phyloP scores from a whole-genome alignment of 2,329 filamentous ascomycete species.

The Phyllosticta capitalensis region DNA sequence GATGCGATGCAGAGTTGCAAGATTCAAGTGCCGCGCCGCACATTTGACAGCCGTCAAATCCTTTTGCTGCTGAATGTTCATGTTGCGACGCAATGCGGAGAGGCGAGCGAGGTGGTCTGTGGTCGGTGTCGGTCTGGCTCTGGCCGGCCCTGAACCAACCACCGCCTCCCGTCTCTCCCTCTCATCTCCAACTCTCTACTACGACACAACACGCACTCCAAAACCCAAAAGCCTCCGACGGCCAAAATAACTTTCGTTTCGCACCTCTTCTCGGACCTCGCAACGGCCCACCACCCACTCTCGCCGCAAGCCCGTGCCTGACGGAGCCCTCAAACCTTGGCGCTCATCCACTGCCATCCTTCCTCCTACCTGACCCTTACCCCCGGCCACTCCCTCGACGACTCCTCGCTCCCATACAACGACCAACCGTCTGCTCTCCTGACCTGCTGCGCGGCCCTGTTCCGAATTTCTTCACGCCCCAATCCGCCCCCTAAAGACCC shows the following conservation, averaged over 20 bases:
- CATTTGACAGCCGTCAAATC: neutral
- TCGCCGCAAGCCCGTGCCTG: neutral
- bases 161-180: too few relatives aligned
- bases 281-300: neutral
- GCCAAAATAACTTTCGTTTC: too few relatives aligned
- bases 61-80: too few relatives aligned
- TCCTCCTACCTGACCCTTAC: neutral
- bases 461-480: neutral
- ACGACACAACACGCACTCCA: too few relatives aligned
- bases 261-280: neutral
- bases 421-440: neutral
- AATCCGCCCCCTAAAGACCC: neutral
- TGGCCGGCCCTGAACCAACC: too few relatives aligned
- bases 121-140: too few relatives aligned
- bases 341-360: constrained; percentile 2
- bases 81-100: too few relatives aligned
- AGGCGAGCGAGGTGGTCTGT: too few relatives aligned
- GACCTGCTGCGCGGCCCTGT: neutral
- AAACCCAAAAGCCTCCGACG: too few relatives aligned
- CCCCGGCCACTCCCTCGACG: constrained; percentile 1
- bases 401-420: constrained; percentile 3
- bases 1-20: neutral
- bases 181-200: too few relatives aligned
- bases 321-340: neutral
- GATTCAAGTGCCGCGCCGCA: neutral